Evolutionary conservation across 108 stramenopile genomes (phyloP).

Genomic region (Hondaea fermentalgiana): DNA sequence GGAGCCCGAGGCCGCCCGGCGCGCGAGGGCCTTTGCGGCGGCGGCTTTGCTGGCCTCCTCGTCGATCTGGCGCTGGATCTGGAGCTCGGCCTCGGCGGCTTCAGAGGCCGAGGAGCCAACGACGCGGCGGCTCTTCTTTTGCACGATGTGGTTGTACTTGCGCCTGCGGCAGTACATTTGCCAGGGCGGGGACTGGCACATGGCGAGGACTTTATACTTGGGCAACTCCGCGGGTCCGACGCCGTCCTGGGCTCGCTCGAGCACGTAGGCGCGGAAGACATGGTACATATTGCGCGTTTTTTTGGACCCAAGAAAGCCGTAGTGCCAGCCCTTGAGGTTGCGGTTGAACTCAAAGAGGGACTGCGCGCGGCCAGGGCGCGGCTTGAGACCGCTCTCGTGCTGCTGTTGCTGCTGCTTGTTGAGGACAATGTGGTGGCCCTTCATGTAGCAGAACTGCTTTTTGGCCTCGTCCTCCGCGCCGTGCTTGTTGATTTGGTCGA

Average conservation of each 20-base stretch:
- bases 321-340: conserved; percentile 18
- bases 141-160: neutral
- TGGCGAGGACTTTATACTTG: neutral
- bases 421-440: neutral
- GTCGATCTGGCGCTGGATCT: neutral
- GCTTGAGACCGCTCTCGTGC: neutral
- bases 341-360: neutral
- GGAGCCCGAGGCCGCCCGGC: too few species aligned
- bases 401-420: neutral
- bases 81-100: neutral
- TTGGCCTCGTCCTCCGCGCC: conserved; percentile 2
- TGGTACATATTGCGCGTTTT: neutral
- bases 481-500: neutral
- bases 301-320: neutral
- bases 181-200: neutral
- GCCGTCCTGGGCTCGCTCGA: neutral
- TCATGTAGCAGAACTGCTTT: neutral
- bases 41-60: neutral
- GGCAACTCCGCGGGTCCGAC: neutral
- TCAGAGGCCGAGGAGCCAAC: neutral
- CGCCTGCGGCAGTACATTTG: conserved; percentile 15
- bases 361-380: neutral
- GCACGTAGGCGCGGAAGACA: neutral
- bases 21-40: neutral
- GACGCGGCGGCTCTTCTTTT: neutral